Evolutionary conservation across 805 yeast species (phyloP).

Genomic region (Pichia paraexigua): DNA sequence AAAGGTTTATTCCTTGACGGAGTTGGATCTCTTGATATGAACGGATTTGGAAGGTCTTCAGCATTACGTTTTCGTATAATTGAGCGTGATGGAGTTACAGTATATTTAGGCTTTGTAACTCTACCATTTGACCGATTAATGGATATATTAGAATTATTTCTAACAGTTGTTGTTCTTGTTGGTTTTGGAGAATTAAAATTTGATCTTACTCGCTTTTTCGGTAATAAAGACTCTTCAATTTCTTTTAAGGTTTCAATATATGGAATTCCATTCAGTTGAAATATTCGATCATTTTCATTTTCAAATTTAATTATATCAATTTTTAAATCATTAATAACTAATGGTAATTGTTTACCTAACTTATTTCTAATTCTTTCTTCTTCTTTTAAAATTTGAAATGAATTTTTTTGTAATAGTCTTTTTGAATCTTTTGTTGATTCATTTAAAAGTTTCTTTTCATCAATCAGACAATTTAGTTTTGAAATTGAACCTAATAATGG

Average conservation of each 20-base stretch:
- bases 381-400: conserved; percentile 67
- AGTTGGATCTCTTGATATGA: conserved; percentile 12
- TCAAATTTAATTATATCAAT: conserved; percentile 43
- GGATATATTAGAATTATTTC: conserved; percentile 1
- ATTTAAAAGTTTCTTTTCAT: conserved; percentile 55
- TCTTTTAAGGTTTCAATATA: conserved; percentile 28
- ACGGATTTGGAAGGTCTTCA: conserved; percentile 20
- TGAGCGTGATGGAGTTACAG: conserved; percentile 13
- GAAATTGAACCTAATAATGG: conserved; percentile 51
- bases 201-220: conserved; percentile 10
- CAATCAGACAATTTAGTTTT: conserved; percentile 45
- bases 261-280: conserved; percentile 42
- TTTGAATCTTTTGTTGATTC: conserved; percentile 75
- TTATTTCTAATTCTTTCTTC: conserved; percentile 74
- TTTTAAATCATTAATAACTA: conserved; percentile 45
- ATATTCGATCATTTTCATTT: conserved; percentile 28
- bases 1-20: conserved; percentile 7
- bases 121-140: not conserved
- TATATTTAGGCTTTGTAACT: not conserved
- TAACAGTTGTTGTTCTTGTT: not conserved
- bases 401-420: conserved; percentile 63
- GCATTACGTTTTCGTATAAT: conserved; percentile 15
- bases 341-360: conserved; percentile 62
- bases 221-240: conserved; percentile 17
- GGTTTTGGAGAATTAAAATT: not conserved